Conservation (phyloP, 2,329 filamentous ascomycete genomes). For the Ceratocystis variospora region DNA sequence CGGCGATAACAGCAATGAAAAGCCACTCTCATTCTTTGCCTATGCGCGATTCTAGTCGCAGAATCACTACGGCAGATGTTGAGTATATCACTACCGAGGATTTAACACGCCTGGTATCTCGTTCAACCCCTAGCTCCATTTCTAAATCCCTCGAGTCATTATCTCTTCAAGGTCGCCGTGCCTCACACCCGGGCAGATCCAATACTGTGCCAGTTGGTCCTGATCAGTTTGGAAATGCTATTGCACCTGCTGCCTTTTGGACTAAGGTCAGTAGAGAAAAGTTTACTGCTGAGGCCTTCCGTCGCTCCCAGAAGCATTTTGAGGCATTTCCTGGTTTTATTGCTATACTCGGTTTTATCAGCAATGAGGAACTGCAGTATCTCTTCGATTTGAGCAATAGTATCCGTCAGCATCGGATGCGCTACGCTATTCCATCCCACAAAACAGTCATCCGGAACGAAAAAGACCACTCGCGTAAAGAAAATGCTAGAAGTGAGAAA, state of each 20-base stretch:
- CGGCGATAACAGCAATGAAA: neutral
- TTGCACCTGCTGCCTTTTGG: slow-evolving; percentile 45
- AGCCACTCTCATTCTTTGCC: slow-evolving; percentile 13
- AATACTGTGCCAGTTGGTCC: slow-evolving; percentile 34
- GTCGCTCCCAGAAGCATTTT: slow-evolving; percentile 42
- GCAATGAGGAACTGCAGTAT: slow-evolving; percentile 35
- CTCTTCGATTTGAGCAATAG: slow-evolving; percentile 9
- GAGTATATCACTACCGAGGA: slow-evolving; percentile 16
- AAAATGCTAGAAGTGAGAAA: neutral
- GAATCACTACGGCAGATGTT: slow-evolving; percentile 11
- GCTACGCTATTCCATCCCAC: slow-evolving; percentile 10
- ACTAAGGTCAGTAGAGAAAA: slow-evolving; percentile 42
- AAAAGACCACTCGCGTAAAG: neutral
- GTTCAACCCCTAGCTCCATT: neutral
- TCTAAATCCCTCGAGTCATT: neutral
- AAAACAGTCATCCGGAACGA: neutral
- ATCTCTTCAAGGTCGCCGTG: slow-evolving; percentile 8
- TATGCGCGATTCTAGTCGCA: slow-evolving; percentile 13
- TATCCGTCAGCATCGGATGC: slow-evolving; percentile 13
- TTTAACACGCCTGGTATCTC: neutral
- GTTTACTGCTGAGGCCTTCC: slow-evolving; percentile 45
- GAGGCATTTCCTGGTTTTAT: slow-evolving; percentile 48
- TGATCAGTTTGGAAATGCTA: slow-evolving; percentile 43
- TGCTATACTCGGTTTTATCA: slow-evolving; percentile 43
- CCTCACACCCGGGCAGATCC: slow-evolving; percentile 9